These are phyloP conservation scores for Vicia sativa DNA, from an alignment of 306 rosid species.

Conservation along the genomic window DNA sequence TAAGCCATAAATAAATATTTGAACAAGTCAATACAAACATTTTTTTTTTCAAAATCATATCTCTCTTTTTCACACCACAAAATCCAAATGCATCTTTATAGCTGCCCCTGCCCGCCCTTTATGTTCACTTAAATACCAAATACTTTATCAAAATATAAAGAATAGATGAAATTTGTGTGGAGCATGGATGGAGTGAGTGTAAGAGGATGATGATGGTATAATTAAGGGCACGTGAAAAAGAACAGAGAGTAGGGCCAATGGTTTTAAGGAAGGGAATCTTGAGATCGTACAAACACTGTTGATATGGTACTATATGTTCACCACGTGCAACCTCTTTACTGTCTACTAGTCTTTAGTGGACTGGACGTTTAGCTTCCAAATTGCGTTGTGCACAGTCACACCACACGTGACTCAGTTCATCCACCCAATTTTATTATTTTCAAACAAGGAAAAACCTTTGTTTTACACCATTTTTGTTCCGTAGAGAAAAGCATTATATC, in stretches of 20 bases:
- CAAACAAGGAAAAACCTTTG: not conserved
- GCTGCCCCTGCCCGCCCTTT: too few species aligned
- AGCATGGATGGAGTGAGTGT: not conserved
- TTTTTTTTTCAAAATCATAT: too few species aligned
- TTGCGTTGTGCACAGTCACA: not conserved
- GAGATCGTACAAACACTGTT: slow-evolving; percentile 24
- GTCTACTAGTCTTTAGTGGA: not conserved
- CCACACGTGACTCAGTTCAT: not conserved
- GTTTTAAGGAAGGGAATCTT: slow-evolving; percentile 44
- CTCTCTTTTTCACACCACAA: too few species aligned
- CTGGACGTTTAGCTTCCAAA: not conserved
- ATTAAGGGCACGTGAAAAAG: slow-evolving; percentile 41
- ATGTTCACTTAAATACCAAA: too few species aligned
- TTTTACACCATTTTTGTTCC: not conserved
- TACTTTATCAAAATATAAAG: too few species aligned
- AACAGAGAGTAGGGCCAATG: slow-evolving; percentile 38
- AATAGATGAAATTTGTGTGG: not conserved
- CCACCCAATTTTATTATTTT: not conserved
- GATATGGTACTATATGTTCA: slow-evolving; percentile 17
- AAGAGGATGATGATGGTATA: slow-evolving; percentile 26
- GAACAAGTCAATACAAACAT: too few species aligned
- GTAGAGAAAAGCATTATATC: not conserved
- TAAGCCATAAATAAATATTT: too few species aligned
- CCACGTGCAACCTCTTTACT: slow-evolving; percentile 36
- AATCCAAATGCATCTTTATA: too few species aligned